Evolutionary conservation across 2,329 filamentous ascomycete species (phyloP).

Genomic region (Paraphaeosphaeria minitans): DNA sequence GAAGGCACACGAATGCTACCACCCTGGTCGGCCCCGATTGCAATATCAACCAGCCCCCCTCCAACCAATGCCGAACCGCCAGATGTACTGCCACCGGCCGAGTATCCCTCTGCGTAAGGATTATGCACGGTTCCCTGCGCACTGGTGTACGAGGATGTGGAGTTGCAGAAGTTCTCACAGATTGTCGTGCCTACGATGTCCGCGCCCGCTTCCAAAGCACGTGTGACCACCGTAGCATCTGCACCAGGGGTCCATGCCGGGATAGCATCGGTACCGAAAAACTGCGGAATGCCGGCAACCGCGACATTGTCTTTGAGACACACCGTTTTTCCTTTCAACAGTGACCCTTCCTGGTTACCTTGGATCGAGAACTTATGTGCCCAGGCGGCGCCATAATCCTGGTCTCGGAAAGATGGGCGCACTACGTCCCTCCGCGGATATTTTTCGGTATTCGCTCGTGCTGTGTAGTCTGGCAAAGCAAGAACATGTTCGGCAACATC

Average conservation of each 20-base stretch:
- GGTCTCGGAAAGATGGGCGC: conserved; percentile 39
- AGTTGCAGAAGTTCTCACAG: conserved; percentile 61
- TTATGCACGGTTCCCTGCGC: conserved; percentile 47
- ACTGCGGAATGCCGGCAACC: conserved; percentile 60
- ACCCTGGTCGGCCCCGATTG: conserved; percentile 48
- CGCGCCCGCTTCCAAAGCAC: conserved; percentile 58
- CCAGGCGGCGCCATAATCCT: conserved; percentile 56
- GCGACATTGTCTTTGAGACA: conserved; percentile 62
- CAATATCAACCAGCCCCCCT: conserved; percentile 44
- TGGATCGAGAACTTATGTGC: conserved; percentile 57
- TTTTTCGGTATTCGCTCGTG: conserved; percentile 46
- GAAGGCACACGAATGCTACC: conserved; percentile 48
- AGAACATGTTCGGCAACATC: conserved; percentile 56
- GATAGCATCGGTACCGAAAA: conserved; percentile 59
- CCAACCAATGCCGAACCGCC: conserved; percentile 53
- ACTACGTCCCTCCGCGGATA: conserved; percentile 55
- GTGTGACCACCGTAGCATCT: conserved; percentile 60
- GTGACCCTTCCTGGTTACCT: conserved; percentile 28
- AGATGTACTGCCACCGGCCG: conserved; percentile 55
- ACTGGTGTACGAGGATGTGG: conserved; percentile 55
- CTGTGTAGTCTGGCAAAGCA: conserved; percentile 55
- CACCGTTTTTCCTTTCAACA: conserved; percentile 50
- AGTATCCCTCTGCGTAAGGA: conserved; percentile 53
- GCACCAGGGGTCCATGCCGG: conserved; percentile 55
- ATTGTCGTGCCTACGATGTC: conserved; percentile 57